phyloP scores from a whole-genome alignment of 2,329 filamentous ascomycete genomes.

The Didymella sp. region DNA sequence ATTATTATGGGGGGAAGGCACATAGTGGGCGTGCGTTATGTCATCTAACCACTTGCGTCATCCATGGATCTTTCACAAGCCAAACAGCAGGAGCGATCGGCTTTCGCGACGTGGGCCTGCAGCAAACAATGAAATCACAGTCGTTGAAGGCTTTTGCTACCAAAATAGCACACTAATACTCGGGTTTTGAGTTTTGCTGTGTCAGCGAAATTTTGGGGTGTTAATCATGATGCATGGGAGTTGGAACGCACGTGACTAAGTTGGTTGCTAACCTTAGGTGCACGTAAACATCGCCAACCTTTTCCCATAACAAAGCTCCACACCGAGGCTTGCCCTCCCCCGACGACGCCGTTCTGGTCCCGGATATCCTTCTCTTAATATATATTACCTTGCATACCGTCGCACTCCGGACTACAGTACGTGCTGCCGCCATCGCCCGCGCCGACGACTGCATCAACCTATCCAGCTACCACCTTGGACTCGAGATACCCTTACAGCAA shows the following conservation, averaged over 20 bases:
- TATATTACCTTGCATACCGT: constrained; percentile 20
- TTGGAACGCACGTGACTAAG: constrained; percentile 4
- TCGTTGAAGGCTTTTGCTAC: not conserved
- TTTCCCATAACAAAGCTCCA: constrained; percentile 36
- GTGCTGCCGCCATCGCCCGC: constrained; percentile 20
- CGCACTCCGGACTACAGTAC: constrained; percentile 14
- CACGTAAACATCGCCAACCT: constrained; percentile 20
- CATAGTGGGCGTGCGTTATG: constrained; percentile 40
- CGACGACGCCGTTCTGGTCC: constrained; percentile 28
- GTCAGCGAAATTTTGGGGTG: not conserved
- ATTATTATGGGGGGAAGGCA: constrained; percentile 40
- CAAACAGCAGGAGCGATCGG: constrained; percentile 24
- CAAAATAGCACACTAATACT: not conserved
- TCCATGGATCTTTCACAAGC: constrained; percentile 48
- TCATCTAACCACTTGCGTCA: constrained; percentile 41
- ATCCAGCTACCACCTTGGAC: constrained; percentile 1
- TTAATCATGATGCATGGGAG: not conserved
- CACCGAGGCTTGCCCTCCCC: constrained; percentile 26
- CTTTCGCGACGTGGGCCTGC: constrained; percentile 34
- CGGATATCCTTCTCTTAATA: constrained; percentile 26
- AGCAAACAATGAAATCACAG: constrained; percentile 9
- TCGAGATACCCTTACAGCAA: constrained; percentile 14
- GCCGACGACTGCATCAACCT: constrained; percentile 7
- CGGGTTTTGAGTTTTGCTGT: not conserved
- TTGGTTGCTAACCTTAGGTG: constrained; percentile 1